Conservation (phyloP, 1,139 yeast species). For the Hansenula anomala region DNA sequence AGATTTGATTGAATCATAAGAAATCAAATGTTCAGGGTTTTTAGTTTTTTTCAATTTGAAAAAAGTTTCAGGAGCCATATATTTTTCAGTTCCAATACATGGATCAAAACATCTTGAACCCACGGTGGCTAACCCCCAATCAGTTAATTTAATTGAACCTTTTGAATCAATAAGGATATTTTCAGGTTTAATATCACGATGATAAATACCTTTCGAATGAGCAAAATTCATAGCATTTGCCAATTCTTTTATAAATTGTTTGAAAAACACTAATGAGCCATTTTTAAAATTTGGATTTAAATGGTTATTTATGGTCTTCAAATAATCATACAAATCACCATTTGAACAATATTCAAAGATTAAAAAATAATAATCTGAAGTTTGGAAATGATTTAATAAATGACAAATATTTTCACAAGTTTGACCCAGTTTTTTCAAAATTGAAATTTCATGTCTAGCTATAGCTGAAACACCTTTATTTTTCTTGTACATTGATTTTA, state of each 20-base stretch:
- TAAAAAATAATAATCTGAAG: slow-evolving; percentile 42
- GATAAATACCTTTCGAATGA: slow-evolving; percentile 69
- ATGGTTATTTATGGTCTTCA: slow-evolving; percentile 46
- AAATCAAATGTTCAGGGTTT: slow-evolving; percentile 2
- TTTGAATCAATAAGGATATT: slow-evolving; percentile 62
- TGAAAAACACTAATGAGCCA: slow-evolving; percentile 18
- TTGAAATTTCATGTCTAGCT: slow-evolving; percentile 63
- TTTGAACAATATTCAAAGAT: slow-evolving; percentile 79
- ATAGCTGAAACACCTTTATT: slow-evolving; percentile 21
- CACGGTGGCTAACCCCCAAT: slow-evolving; percentile 84
- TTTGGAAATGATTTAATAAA: slow-evolving; percentile 69
- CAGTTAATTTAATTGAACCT: slow-evolving; percentile 76
- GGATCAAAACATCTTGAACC: slow-evolving; percentile 57
- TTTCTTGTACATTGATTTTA: slow-evolving; percentile 51
- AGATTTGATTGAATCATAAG: slow-evolving; percentile 71
- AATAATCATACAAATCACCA: slow-evolving; percentile 90
- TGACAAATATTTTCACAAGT: slow-evolving; percentile 43
- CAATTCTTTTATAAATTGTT: slow-evolving; percentile 61
- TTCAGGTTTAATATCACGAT: slow-evolving; percentile 86
- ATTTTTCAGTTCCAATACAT: slow-evolving; percentile 88
- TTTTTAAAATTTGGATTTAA: slow-evolving; percentile 11
- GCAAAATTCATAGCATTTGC: slow-evolving; percentile 68
- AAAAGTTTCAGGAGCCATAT: slow-evolving; percentile 90
- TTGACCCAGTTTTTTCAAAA: slow-evolving; percentile 52
- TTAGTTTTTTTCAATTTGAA: slow-evolving; percentile 21